Evolutionary conservation across 2,329 filamentous ascomycete species (phyloP).

Genomic region (Chrysoporthe deuterocubensis): DNA sequence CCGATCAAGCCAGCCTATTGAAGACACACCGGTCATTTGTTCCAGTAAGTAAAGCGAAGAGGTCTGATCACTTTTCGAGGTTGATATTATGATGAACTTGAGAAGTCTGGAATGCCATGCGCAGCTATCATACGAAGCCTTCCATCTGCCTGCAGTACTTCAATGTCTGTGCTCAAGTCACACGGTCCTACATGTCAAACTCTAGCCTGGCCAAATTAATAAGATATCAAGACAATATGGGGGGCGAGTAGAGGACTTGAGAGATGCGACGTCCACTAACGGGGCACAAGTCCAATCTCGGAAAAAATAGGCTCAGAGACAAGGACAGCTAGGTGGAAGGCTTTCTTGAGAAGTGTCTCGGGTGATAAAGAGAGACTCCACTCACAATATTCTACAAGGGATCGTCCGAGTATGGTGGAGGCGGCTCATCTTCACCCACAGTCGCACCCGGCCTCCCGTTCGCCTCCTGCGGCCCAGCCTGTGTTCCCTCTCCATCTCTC

Average conservation of each 20-base stretch:
- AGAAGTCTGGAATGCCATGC: neutral
- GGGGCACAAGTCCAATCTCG: neutral
- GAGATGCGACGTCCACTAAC: neutral
- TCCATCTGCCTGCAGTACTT: constrained; percentile 21
- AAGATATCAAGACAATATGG: neutral
- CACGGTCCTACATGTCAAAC: constrained; percentile 20
- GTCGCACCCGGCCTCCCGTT: constrained; percentile 28
- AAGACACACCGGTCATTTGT: neutral
- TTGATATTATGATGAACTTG: neutral
- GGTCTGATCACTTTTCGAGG: neutral
- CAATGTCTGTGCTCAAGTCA: constrained; percentile 12
- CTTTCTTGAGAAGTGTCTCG: constrained; percentile 13
- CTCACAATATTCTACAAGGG: constrained; percentile 35
- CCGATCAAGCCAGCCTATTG: neutral
- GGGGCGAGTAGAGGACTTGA: neutral
- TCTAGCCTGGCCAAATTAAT: neutral
- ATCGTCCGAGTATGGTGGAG: constrained; percentile 44
- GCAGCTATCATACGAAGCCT: constrained; percentile 15
- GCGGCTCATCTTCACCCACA: constrained; percentile 36
- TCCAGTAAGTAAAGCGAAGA: no score
- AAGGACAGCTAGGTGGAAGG: constrained; percentile 7
- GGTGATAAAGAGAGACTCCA: constrained; percentile 27
- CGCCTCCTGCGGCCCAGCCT: constrained; percentile 18
- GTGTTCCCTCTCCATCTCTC: constrained; percentile 1
- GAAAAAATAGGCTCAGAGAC: neutral